These are phyloP conservation scores for Hortiboletus flavorubellus DNA, from an alignment of 768 basidiomycete species.

Conservation along the genomic window DNA sequence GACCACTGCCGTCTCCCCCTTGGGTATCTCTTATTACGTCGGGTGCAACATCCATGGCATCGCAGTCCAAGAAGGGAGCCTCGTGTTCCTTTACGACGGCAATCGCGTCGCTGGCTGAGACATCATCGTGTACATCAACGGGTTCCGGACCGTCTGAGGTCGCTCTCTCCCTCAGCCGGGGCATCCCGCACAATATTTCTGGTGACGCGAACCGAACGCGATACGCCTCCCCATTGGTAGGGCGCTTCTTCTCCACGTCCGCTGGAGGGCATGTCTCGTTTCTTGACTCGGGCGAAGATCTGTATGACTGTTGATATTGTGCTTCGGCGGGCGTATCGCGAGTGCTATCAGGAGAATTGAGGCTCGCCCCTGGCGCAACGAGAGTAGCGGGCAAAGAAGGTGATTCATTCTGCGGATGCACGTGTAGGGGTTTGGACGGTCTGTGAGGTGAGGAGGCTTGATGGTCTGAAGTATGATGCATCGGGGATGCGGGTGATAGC, in stretches of 20 bases:
- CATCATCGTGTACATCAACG: neutral
- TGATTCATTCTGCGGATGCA: conserved; percentile 23
- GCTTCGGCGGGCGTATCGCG: conserved; percentile 27
- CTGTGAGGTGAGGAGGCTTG: conserved; percentile 5
- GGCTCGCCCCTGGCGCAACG: conserved; percentile 8
- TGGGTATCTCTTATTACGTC: conserved; percentile 6
- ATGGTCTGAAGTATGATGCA: neutral
- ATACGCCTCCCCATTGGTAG: conserved; percentile 14
- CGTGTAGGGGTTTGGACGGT: conserved; percentile 28
- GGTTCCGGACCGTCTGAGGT: neutral
- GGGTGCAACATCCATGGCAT: conserved; percentile 24
- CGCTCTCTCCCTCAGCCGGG: conserved; percentile 9
- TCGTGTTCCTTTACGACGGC: neutral
- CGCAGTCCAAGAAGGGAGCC: neutral
- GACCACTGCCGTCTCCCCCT: neutral
- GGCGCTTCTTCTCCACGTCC: conserved; percentile 13
- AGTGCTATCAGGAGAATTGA: conserved; percentile 7
- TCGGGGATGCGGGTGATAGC: neutral
- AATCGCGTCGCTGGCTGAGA: neutral
- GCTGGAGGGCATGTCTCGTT: neutral
- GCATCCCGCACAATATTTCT: conserved; percentile 20
- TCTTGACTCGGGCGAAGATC: conserved; percentile 14
- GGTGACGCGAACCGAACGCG: conserved; percentile 33
- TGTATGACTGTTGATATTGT: conserved; percentile 16
- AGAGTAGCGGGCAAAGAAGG: conserved; percentile 1